Base-by-base conservation (phyloP, 805 yeast species). In the Candida railenensis region DNA sequence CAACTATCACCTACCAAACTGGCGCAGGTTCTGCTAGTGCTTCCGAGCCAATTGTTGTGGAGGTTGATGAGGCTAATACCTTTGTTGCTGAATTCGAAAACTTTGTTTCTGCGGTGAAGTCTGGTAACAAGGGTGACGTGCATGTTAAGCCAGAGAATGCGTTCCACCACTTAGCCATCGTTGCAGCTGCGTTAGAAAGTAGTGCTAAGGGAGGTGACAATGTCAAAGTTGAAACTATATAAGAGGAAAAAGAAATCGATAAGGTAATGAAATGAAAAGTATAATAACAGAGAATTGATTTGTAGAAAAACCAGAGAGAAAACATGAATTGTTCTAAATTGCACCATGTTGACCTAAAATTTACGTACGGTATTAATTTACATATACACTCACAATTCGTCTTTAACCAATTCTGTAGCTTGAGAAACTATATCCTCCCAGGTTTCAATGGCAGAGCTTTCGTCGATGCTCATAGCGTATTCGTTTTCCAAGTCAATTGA, bases 101-200 rank as follows among this genome's bases (percentile, higher is more conserved):
- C 50, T 69, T 79, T 46, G 80, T 76, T 37, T 66, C 72, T 37
- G 89, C 90, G n/a, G 83, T 86, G 22, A 52, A 59, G 21, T 69
- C 74, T 47, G 78, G 80, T 52, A 89, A 87, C 63, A 87, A 87
- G 67, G 57, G 71, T 2, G 52, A 79, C 45, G 66, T 85, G 43
- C 69, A 61, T 36, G 78, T 80, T 37, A 75, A 83, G n/a, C 96
- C 96, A 21, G 85, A 80, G 52, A 77, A 73, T 51, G 89, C 95
- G 4, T 91, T 87, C 82, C 97, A 91, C 66, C 98, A 92, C 66
- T 80, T 91, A 64, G 96, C 97, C 4, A 79, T 89, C 55, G 81
- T 92, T 48, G 96, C 81, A 46, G 98, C 97, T 22, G 87, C 88
- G 49, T 67, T 92, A 33, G 84, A 85, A 53, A 84, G 94, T 48